These are phyloP conservation scores for Tulasnella sp. DNA, from an alignment of 768 basidiomycete species.

Conservation along the genomic window DNA sequence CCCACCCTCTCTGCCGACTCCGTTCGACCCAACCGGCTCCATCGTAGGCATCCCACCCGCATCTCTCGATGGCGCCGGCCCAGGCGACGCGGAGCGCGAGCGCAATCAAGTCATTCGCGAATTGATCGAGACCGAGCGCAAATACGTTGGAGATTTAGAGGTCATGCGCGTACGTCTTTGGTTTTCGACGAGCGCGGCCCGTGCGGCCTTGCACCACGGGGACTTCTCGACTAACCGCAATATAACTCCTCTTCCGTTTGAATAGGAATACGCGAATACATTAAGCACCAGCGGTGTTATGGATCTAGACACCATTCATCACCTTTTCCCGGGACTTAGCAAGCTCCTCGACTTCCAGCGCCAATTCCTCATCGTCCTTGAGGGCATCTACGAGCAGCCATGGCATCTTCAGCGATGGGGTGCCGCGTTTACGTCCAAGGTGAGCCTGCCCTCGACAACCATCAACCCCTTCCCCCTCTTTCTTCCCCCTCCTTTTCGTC, in stretches of 20 bases:
- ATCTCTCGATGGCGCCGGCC: conserved; percentile 32
- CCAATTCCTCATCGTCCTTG: conserved; percentile 86
- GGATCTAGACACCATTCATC: conserved; percentile 93
- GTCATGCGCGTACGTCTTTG: conserved; percentile 83
- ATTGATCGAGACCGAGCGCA: conserved; percentile 92
- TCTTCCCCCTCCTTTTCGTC: conserved; percentile 12
- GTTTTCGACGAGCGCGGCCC: not conserved
- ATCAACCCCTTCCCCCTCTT: not conserved
- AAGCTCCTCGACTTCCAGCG: conserved; percentile 96
- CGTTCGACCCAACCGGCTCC: conserved; percentile 30
- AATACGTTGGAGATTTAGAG: conserved; percentile 95
- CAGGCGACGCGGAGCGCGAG: conserved; percentile 58
- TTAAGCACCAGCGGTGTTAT: conserved; percentile 81
- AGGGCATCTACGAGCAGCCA: conserved; percentile 78
- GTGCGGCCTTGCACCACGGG: not conserved
- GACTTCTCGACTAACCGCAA: not conserved
- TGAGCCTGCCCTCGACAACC: conserved; percentile 51
- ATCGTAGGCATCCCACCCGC: conserved; percentile 35
- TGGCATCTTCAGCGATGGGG: conserved; percentile 92
- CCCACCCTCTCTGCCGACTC: conserved; percentile 43
- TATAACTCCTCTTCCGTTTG: not conserved
- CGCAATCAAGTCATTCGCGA: conserved; percentile 82
- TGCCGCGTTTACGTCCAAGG: conserved; percentile 77
- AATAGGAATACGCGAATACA: conserved; percentile 85
- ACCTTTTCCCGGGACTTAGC: conserved; percentile 92